Evolutionary conservation across 306 rosid species (phyloP), one percentile per base, ranked within the genome.

Genomic region (Carpinus viminea): DNA sequence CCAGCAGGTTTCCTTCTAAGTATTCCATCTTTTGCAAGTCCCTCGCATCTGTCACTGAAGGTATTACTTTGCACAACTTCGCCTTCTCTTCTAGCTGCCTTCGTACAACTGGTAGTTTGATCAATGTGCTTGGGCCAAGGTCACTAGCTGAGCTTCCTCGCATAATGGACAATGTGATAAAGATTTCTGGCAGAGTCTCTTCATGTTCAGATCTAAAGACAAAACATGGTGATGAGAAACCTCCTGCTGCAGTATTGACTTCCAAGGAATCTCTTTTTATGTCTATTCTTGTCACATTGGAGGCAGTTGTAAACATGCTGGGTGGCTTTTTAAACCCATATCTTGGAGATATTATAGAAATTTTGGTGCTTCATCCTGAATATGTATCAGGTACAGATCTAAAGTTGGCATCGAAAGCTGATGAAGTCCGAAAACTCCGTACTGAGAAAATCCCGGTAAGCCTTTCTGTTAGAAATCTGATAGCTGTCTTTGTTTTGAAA

Each of bases 261-360:
- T 81, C 85, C 21, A 81, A 75, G 66, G 97, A 86, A 62, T 86
- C 90, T 62, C 79, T 85, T 73, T 43, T 85, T 62, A 75, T 87
- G 50, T 89, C 91, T 72, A 74, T 91, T 82, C 92, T 91, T 47
- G 4, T 87, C 70, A 85, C 87, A 73, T 82, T 94, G 83, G 98
- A 92, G 88, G 93, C 94, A 11, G 85, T 92, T 78, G 86, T 92
- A 53, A 91, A 86, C 77, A 92, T 87, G 87, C 98, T 94, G 57
- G 97, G 97, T 77, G 91, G 92, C 77, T 92, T 94, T 84, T 62
- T 94, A 61, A 94, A 87, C 59, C 97, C 95, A 4, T 90, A 94
- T 85, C 91, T 94, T 36, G 83, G 85, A 68, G 86, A 88, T 78
- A 87, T 94, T 75, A 76, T 89, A 82, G 87, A 84, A 83, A 83